These are phyloP conservation scores for Petunia axillaris DNA, from an alignment of 257 asterid species.

Conservation along the genomic window DNA sequence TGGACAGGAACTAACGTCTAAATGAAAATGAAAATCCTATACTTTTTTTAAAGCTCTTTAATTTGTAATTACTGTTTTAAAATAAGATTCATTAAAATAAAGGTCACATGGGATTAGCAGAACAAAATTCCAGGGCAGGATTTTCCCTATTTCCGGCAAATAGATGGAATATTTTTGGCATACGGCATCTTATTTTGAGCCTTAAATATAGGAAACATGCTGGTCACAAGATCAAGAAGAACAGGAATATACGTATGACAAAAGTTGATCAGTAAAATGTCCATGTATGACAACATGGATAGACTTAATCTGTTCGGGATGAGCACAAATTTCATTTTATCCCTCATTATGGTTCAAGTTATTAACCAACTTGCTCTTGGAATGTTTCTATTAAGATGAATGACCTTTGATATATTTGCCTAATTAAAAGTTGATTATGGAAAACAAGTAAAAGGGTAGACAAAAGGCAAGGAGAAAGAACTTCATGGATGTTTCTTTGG, in stretches of 20 bases:
- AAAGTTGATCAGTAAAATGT: not conserved
- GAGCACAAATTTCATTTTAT: too few relatives aligned
- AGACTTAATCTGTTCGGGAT: too few relatives aligned
- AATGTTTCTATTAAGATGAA: too few relatives aligned
- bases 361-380: not conserved
- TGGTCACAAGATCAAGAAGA: constrained; percentile 11
- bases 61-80: not conserved
- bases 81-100: not conserved
- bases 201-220: constrained; percentile 25
- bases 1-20: not conserved
- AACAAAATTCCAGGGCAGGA: constrained; percentile 16
- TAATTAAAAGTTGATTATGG: not conserved
- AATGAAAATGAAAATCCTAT: not conserved
- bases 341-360: not conserved
- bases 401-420: too few relatives aligned
- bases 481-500: not conserved
- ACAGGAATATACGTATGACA: not conserved
- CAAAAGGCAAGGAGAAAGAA: not conserved
- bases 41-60: not conserved
- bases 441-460: not conserved
- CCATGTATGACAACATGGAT: not conserved
- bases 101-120: not conserved
- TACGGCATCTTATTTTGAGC: not conserved
- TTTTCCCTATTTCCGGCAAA: constrained; percentile 8
- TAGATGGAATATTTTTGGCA: not conserved